Evolutionary conservation across 225 moss, liverwort and hornwort species (phyloP).

Genomic region (Marchantia paleacea): DNA sequence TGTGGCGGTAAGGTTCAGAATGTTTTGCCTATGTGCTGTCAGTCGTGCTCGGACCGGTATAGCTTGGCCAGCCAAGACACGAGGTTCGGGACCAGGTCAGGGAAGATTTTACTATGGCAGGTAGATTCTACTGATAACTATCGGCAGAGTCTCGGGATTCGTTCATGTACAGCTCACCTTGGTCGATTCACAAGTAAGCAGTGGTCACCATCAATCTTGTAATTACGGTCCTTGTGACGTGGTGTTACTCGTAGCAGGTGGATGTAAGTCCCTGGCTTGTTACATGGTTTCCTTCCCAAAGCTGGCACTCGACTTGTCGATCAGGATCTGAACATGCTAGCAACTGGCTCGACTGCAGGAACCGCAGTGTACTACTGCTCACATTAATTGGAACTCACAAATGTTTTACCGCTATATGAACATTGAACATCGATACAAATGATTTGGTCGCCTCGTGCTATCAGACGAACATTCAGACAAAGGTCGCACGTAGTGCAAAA

Average conservation of each 20-base stretch:
- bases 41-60: neutral
- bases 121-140: neutral
- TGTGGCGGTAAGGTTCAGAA: too few species aligned
- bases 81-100: neutral
- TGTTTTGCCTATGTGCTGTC: neutral
- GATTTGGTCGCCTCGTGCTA: neutral
- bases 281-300: neutral
- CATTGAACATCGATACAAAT: neutral
- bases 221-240: neutral
- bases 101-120: conserved; percentile 5
- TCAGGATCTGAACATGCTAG: neutral
- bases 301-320: neutral
- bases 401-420: neutral
- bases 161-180: neutral
- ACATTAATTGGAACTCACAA: neutral
- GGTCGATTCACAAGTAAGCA: neutral
- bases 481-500: neutral
- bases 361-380: neutral
- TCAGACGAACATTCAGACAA: neutral
- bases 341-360: neutral
- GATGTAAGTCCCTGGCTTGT: neutral
- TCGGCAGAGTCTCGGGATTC: neutral
- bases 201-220: conserved; percentile 8
- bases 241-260: neutral
- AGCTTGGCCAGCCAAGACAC: neutral